These are phyloP conservation scores for Nematocida sp. DNA, from an alignment of 371 early-diverging fungal genomes.

Conservation along the genomic window DNA sequence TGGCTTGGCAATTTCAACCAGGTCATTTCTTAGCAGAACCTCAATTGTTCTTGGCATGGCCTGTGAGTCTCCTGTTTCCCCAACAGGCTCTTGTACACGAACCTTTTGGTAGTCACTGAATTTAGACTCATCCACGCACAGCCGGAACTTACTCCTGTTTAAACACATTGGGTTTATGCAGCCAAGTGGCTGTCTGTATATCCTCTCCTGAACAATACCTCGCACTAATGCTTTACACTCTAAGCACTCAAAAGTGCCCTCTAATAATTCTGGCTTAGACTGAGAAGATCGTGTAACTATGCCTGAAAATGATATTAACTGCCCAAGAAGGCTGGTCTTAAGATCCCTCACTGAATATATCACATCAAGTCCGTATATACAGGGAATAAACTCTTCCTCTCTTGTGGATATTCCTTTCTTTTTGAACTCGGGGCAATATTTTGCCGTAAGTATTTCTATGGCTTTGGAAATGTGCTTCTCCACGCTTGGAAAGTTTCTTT, in stretches of 20 bases:
- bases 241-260: constrained; percentile 84
- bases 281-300: constrained; percentile 95
- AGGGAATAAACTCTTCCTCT: constrained; percentile 49
- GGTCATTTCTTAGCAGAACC: constrained; percentile 87
- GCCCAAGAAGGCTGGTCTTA: constrained; percentile 79
- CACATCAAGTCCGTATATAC: constrained; percentile 57
- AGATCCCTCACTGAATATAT: constrained; percentile 75
- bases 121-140: constrained; percentile 78
- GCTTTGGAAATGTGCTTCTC: constrained; percentile 22
- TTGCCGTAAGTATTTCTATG: constrained; percentile 25
- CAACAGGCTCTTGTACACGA: constrained; percentile 80
- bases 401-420: constrained; percentile 23
- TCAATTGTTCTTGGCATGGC: constrained; percentile 95
- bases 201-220: constrained; percentile 87
- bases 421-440: constrained; percentile 49
- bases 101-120: constrained; percentile 97
- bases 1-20: constrained; percentile 90
- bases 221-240: constrained; percentile 79
- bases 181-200: constrained; percentile 88
- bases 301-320: constrained; percentile 80
- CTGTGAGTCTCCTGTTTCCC: constrained; percentile 77
- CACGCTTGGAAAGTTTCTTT: constrained; percentile 14
- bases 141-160: constrained; percentile 79
- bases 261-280: constrained; percentile 89
- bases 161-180: constrained; percentile 83